A percentile compares a stretch with the other conserved stretches of the same genome.
Evolutionary conservation across 306 rosid genomes (phyloP).

Genomic region (Senna siamea): DNA sequence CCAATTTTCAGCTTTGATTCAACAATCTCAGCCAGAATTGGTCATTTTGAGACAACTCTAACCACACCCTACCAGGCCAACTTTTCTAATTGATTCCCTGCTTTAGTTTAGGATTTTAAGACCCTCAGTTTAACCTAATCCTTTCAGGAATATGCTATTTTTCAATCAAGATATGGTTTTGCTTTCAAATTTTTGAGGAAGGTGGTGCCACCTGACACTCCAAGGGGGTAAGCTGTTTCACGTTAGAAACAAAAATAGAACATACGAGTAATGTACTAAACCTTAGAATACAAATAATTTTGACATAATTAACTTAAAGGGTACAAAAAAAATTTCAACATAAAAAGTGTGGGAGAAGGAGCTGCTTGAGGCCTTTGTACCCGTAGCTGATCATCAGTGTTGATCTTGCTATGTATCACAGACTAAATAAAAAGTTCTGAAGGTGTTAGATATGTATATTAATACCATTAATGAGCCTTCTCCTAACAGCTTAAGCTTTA

Average conservation of each 20-base stretch:
- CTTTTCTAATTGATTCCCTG: neutral
- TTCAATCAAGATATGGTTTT: neutral
- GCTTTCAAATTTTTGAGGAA: neutral
- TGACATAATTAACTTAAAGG: neutral
- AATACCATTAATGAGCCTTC: neutral
- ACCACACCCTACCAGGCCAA: neutral
- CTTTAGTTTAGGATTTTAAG: neutral
- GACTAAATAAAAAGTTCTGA: neutral
- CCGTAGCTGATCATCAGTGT: neutral
- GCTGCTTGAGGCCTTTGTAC: neutral
- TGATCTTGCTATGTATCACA: neutral
- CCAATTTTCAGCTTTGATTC: neutral
- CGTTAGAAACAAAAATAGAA: slow-evolving; percentile 4
- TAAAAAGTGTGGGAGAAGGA: neutral
- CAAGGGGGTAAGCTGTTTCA: neutral
- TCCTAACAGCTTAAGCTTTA: neutral
- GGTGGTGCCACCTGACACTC: neutral
- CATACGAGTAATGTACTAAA: neutral
- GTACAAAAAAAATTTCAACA: neutral
- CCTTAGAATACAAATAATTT: neutral
- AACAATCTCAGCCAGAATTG: neutral
- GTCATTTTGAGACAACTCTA: neutral
- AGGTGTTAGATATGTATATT: neutral
- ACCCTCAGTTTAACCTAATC: neutral
- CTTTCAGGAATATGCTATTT: neutral